These are phyloP conservation scores for Brettanomyces naardenensis DNA, from an alignment of 805 yeast genomes.

Conservation along the genomic window DNA sequence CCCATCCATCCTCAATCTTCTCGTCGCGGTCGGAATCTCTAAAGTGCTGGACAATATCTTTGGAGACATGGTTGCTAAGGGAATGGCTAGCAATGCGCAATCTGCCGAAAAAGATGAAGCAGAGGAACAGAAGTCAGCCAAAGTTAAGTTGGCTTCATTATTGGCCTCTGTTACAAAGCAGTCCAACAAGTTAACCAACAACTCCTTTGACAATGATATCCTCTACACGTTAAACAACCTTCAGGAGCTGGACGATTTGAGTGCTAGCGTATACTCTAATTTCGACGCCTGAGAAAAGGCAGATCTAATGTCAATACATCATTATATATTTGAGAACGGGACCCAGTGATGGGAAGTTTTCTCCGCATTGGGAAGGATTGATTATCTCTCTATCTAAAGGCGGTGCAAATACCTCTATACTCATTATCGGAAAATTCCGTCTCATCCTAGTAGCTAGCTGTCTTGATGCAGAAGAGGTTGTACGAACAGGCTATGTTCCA, in stretches of 20 bases:
- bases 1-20: constrained; percentile 24
- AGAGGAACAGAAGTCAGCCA: constrained; percentile 7
- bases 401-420: no score
- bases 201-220: constrained; percentile 24
- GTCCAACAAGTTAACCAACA: constrained; percentile 31
- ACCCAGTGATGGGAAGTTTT: no score
- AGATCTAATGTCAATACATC: no score
- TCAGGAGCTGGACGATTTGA: constrained; percentile 72
- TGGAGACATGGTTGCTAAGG: constrained; percentile 10
- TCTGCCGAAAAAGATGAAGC: background rate
- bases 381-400: no score
- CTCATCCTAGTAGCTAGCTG: no score
- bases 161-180: constrained; percentile 65
- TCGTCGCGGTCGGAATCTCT: constrained; percentile 37
- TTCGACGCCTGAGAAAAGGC: constrained; percentile 36
- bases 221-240: constrained; percentile 35
- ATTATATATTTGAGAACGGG: no score
- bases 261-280: constrained; percentile 87
- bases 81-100: constrained; percentile 5
- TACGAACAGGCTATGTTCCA: no score
- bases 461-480: no score
- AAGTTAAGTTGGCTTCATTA: constrained; percentile 55
- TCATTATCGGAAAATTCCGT: no score
- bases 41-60: constrained; percentile 40
- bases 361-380: no score